phyloP scores from a whole-genome alignment of 2,329 filamentous ascomycete genomes.

The Microdochium nivale region DNA sequence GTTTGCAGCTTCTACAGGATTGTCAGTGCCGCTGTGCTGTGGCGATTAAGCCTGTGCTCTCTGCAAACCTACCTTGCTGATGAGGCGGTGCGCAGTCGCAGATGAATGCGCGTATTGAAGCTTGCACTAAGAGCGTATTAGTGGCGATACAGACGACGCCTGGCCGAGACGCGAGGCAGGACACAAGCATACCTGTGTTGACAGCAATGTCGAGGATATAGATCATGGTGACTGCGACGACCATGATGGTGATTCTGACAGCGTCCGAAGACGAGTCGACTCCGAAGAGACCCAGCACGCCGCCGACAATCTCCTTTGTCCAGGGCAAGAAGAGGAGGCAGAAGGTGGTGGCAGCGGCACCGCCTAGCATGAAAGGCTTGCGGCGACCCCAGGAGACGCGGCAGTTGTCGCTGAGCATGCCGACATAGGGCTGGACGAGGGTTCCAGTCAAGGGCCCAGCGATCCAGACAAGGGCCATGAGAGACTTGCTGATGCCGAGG shows the following conservation, averaged over 20 bases:
- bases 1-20: slow-evolving; percentile 64
- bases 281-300: slow-evolving; percentile 62
- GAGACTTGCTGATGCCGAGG: slow-evolving; percentile 71
- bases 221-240: slow-evolving; percentile 76
- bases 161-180: not conserved
- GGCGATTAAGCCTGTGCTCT: not conserved
- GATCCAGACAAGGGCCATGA: slow-evolving; percentile 80
- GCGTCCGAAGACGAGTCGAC: slow-evolving; percentile 55
- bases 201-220: slow-evolving; percentile 91
- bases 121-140: slow-evolving; percentile 56
- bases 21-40: slow-evolving; percentile 6
- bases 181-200: slow-evolving; percentile 61
- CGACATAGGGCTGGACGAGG: slow-evolving; percentile 74
- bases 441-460: slow-evolving; percentile 72
- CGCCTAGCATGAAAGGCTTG: slow-evolving; percentile 73
- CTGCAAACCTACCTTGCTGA: slow-evolving; percentile 53
- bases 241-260: slow-evolving; percentile 59
- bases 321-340: slow-evolving; percentile 65
- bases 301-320: slow-evolving; percentile 63
- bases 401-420: slow-evolving; percentile 73
- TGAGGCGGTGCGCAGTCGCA: slow-evolving; percentile 88
- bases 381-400: slow-evolving; percentile 67
- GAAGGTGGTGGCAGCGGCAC: slow-evolving; percentile 56
- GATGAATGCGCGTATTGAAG: slow-evolving; percentile 83
- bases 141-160: not conserved